Evolutionary conservation across 2,329 filamentous ascomycete genomes (phyloP).

Genomic region (Aspergillus costaricaensis): DNA sequence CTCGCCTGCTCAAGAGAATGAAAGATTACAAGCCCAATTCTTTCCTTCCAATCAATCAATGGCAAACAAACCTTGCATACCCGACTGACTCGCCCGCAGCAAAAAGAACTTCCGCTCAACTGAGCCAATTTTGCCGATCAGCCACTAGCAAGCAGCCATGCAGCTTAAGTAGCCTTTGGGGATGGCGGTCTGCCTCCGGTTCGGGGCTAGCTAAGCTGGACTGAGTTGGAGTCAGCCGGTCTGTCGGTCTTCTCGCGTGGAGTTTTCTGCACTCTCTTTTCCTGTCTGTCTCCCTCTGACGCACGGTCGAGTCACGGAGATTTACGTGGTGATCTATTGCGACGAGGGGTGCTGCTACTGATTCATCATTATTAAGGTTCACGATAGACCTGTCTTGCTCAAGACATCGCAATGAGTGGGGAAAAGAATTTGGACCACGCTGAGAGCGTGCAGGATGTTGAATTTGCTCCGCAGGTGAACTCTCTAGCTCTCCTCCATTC

Average conservation of each 20-base stretch:
- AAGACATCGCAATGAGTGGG: background rate
- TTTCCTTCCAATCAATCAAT: background rate
- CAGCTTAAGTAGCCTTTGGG: background rate
- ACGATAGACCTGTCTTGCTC: no score
- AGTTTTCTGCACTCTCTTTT: background rate
- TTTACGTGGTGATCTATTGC: background rate
- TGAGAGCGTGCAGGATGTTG: constrained; percentile 1
- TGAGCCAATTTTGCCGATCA: background rate
- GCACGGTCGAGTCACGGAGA: background rate
- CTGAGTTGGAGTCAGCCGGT: background rate
- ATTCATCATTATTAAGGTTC: no score
- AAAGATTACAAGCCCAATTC: background rate
- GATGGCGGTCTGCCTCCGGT: background rate
- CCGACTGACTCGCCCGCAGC: background rate
- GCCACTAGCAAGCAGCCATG: background rate
- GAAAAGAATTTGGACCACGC: background rate
- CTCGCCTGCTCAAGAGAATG: background rate
- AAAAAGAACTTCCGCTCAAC: background rate
- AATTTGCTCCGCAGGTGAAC: constrained; percentile 12
- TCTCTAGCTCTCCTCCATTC: background rate
- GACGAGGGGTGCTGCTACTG: background rate
- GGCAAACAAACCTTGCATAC: background rate
- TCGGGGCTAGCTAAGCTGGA: background rate
- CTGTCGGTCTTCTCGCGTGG: no score
- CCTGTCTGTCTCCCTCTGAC: background rate